These are phyloP conservation scores for Penicillium canescens DNA, from an alignment of 495 filamentous ascomycete species.

Conservation along the genomic window DNA sequence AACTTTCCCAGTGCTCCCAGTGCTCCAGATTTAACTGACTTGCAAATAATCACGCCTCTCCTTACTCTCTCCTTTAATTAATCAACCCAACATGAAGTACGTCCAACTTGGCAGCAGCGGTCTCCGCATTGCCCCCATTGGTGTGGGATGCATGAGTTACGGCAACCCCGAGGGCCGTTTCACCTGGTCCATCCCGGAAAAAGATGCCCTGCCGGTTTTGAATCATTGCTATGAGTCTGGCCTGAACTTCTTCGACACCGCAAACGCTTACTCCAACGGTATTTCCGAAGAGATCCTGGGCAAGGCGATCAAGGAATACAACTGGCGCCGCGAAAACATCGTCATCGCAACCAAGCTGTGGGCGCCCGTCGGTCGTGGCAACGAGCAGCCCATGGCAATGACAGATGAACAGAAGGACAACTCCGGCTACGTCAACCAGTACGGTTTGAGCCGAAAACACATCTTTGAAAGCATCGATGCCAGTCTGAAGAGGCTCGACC, in stretches of 20 bases:
- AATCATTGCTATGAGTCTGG: conserved; percentile 69
- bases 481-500: conserved; percentile 62
- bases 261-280: conserved; percentile 47
- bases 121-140: conserved; percentile 64
- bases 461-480: conserved; percentile 74
- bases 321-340: conserved; percentile 67
- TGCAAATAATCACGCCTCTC: too few species aligned
- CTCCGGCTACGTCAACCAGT: conserved; percentile 30
- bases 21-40: too few species aligned
- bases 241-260: conserved; percentile 61
- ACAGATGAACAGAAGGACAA: conserved; percentile 20
- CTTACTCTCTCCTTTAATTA: neutral
- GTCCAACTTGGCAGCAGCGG: conserved; percentile 60
- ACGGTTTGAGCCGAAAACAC: conserved; percentile 60
- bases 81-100: conserved; percentile 21
- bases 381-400: conserved; percentile 22
- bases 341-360: conserved; percentile 75
- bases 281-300: conserved; percentile 33
- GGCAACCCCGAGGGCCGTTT: conserved; percentile 48
- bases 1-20: too few species aligned
- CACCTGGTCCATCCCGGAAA: conserved; percentile 64
- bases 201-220: conserved; percentile 62
- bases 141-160: conserved; percentile 70
- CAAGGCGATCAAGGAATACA: conserved; percentile 46
- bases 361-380: conserved; percentile 23